Evolutionary conservation across 2,329 filamentous ascomycete genomes (phyloP).

Genomic region (Ophiostoma sp.): DNA sequence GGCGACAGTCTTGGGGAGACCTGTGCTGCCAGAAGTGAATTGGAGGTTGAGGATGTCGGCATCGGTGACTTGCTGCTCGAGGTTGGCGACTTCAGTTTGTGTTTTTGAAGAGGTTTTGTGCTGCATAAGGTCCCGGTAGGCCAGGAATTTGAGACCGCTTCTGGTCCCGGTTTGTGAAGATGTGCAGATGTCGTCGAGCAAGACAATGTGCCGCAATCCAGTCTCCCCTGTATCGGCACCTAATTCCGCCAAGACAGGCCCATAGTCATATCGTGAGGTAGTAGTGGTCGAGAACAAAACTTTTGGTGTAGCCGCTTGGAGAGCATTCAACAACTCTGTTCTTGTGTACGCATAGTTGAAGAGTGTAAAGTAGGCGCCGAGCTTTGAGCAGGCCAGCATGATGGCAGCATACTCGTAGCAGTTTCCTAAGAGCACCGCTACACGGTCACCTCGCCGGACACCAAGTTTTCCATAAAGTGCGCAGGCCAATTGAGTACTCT

Average conservation of each 20-base stretch:
- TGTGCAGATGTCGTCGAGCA: neutral
- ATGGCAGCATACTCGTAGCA: neutral
- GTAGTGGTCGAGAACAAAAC: neutral
- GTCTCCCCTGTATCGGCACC: neutral
- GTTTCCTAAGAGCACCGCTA: neutral
- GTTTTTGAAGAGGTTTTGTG: neutral
- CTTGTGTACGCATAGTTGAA: neutral
- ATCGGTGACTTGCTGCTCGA: neutral
- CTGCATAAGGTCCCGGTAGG: neutral
- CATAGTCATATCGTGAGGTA: neutral
- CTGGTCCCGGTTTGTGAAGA: neutral
- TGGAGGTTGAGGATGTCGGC: neutral
- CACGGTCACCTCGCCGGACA: neutral
- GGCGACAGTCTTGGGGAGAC: neutral
- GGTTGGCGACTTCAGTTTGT: neutral
- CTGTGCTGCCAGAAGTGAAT: neutral
- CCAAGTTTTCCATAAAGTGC: neutral
- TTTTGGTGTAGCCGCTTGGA: neutral
- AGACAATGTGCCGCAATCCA: neutral
- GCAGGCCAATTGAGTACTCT: neutral
- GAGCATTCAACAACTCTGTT: neutral
- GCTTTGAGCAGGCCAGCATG: neutral
- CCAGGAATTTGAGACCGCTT: neutral
- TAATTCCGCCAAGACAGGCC: neutral
- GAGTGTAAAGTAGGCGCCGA: neutral